These are phyloP conservation scores for Colletotrichum gigasporum DNA, from an alignment of 2,329 filamentous ascomycete genomes.

Conservation along the genomic window DNA sequence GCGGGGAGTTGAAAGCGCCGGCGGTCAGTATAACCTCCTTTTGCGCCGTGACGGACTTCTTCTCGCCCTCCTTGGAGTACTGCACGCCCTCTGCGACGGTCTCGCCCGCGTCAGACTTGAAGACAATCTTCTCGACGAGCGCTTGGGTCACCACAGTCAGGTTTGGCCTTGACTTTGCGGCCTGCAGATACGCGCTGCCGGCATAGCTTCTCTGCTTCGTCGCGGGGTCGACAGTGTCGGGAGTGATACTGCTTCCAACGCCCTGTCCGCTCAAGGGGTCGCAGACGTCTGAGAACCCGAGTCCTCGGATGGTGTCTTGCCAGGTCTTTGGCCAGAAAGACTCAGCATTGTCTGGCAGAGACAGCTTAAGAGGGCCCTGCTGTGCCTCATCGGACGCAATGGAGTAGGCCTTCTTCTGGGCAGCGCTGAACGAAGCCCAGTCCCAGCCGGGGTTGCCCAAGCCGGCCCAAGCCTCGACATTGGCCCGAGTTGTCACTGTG, in stretches of 20 bases:
- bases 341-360: slow-evolving; percentile 27
- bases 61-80: slow-evolving; percentile 26
- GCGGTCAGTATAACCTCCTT: slow-evolving; percentile 54
- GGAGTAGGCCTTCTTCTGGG: slow-evolving; percentile 28
- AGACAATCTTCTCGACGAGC: slow-evolving; percentile 35
- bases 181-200: slow-evolving; percentile 35
- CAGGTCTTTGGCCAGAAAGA: slow-evolving; percentile 32
- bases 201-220: slow-evolving; percentile 38
- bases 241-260: slow-evolving; percentile 27
- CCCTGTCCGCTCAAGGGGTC: slow-evolving; percentile 36
- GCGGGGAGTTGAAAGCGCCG: slow-evolving; percentile 52
- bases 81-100: slow-evolving; percentile 36
- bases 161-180: slow-evolving; percentile 34
- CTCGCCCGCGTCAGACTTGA: slow-evolving; percentile 27
- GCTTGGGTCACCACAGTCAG: slow-evolving; percentile 37
- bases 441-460: slow-evolving; percentile 41
- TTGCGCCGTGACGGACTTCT: slow-evolving; percentile 35
- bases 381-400: slow-evolving; percentile 12
- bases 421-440: slow-evolving; percentile 34
- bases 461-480: slow-evolving; percentile 38
- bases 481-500: slow-evolving; percentile 32
- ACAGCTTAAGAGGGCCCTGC: slow-evolving; percentile 30
- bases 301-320: slow-evolving; percentile 33
- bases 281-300: slow-evolving; percentile 32
- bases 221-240: slow-evolving; percentile 36